Base-by-base conservation (phyloP, 164 flowering plant species). In the Vitis cinerea region DNA sequence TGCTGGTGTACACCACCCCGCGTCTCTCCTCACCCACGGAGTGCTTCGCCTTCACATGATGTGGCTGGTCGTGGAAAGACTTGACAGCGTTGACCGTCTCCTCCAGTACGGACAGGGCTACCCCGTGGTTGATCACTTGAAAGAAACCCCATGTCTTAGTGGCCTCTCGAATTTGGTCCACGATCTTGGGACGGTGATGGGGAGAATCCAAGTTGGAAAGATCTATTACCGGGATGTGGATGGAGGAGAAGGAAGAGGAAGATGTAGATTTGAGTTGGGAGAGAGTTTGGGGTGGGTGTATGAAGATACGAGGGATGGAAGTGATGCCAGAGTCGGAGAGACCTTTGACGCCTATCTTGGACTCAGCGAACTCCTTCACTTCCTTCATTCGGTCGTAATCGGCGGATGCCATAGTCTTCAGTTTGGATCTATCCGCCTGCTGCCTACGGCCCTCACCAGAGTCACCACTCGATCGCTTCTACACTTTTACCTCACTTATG, bases 51-150 rank as follows among this genome's bases (percentile, higher is more conserved):
- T 79, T 79, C 10, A 52, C 68, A 54, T 79, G 76, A 8, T 3
- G 3, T 1, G 53, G 47, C 12, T 31, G 73, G 68, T 74, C 78
- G 57, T 71, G 64, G 48, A 78, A 78, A 7, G 61, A 30, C 19
- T 65, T 66, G 9, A 44, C 61, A 48, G 54, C 81, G 19, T 50
- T 47, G 12, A 64, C 2, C 71, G 69, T 74, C 16, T 50, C 59
- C 54, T 74, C 70, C 53, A 74, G 7, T 9, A 74, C 69, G 8
- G 17, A 19, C 31, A 1, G 0, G 11, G 70, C 50, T 1, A 78
- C 23, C 14, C 77, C 80, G 56, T 76, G 79, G 58, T 74, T 71
- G 54, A 74, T 63, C 54, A 78, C 66, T 65, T 74, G 80, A 50
- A 78, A 78, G 64, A 78, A 71, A 3, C 80, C 80, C 66, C 29